These are phyloP conservation scores for Coemansia sp. DNA, from an alignment of 192 early-diverging fungal species.

Conservation along the genomic window DNA sequence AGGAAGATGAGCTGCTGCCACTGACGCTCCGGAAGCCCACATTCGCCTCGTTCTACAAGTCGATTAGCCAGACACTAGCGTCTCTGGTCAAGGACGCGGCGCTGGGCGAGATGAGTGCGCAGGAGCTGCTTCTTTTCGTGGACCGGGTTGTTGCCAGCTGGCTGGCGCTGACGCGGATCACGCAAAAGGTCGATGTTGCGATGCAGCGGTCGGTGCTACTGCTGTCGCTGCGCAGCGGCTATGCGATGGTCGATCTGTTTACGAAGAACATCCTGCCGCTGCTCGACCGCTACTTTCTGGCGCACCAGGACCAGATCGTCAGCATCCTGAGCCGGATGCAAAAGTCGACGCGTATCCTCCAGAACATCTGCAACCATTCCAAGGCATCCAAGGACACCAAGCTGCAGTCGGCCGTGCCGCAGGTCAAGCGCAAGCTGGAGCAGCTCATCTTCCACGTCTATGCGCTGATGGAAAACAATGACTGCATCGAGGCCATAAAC, in stretches of 20 bases:
- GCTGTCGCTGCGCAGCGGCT: slow-evolving; percentile 21
- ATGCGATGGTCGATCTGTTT: slow-evolving; percentile 26
- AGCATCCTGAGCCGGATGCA: slow-evolving; percentile 29
- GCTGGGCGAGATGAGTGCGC: slow-evolving; percentile 3
- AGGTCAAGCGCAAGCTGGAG: slow-evolving; percentile 64
- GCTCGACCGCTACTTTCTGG: slow-evolving; percentile 29
- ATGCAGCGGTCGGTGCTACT: slow-evolving; percentile 16
- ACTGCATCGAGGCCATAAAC: slow-evolving; percentile 46
- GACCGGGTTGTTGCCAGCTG: slow-evolving; percentile 20
- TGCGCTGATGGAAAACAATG: slow-evolving; percentile 64
- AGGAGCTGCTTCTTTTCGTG: slow-evolving; percentile 17
- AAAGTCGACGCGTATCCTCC: slow-evolving; percentile 42
- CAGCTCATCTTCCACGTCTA: slow-evolving; percentile 70
- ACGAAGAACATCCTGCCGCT: slow-evolving; percentile 18
- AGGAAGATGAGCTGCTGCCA: background rate
- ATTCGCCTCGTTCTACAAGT: slow-evolving; percentile 33
- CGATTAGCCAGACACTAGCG: slow-evolving; percentile 16
- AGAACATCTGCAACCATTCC: slow-evolving; percentile 72
- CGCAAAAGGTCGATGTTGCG: slow-evolving; percentile 7
- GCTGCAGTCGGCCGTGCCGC: slow-evolving; percentile 61
- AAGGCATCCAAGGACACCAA: slow-evolving; percentile 61
- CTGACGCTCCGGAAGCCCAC: slow-evolving; percentile 13
- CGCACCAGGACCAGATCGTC: slow-evolving; percentile 15
- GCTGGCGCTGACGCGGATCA: slow-evolving; percentile 24
- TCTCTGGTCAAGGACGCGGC: slow-evolving; percentile 5